Percentiles rank a stretch among this genome's conserved stretches.
Evolutionary conservation across 2,329 filamentous ascomycete species (phyloP).

Genomic region (Paracoccidioides lutzii): DNA sequence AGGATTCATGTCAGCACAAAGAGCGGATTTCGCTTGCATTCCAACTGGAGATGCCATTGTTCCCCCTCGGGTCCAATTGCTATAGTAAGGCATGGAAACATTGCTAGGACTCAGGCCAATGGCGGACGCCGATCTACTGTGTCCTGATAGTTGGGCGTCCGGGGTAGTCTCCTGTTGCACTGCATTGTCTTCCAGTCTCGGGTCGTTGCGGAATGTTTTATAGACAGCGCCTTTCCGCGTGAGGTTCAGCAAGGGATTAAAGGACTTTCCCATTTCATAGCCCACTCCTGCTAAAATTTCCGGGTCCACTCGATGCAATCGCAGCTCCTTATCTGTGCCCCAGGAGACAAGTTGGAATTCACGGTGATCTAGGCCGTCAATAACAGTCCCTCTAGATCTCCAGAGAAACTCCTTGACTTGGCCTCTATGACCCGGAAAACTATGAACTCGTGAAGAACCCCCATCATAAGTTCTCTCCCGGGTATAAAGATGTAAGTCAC

Average conservation of each 20-base stretch:
- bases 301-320: conserved; percentile 59
- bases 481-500: conserved; percentile 74
- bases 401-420: conserved; percentile 86
- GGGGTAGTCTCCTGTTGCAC: neutral
- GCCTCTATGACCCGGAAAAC: conserved; percentile 43
- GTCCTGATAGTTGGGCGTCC: conserved; percentile 6
- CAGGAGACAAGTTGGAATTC: conserved; percentile 91
- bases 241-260: conserved; percentile 52
- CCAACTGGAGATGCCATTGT: conserved; percentile 37
- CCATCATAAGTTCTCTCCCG: conserved; percentile 29
- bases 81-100: conserved; percentile 43
- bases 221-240: conserved; percentile 78
- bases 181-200: neutral
- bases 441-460: conserved; percentile 34
- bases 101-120: conserved; percentile 34
- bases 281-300: conserved; percentile 56
- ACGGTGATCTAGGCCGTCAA: conserved; percentile 61
- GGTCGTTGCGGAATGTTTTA: conserved; percentile 61
- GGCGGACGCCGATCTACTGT: conserved; percentile 14
- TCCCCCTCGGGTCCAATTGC: conserved; percentile 30
- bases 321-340: conserved; percentile 74
- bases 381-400: conserved; percentile 59
- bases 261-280: conserved; percentile 54
- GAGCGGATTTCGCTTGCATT: conserved; percentile 35
- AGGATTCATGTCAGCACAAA: conserved; percentile 42